A percentile compares a stretch with the other conserved stretches of the same genome.
Evolutionary conservation across 2,329 filamentous ascomycete species (phyloP).

Genomic region (Talaromyces albobiverticillius): DNA sequence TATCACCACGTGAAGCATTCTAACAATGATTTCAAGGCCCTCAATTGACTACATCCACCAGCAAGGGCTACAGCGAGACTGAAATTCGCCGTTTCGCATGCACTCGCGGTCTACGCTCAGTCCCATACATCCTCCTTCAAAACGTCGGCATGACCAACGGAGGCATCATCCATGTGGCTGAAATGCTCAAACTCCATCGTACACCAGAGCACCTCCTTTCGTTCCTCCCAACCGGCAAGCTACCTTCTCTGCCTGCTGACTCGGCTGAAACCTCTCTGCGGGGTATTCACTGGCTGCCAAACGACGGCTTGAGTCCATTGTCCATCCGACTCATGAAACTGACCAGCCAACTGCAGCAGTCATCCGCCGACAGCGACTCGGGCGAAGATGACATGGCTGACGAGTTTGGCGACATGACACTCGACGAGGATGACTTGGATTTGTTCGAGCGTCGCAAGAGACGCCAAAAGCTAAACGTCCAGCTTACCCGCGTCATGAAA

Average conservation of each 20-base stretch:
- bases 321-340: conserved; percentile 6
- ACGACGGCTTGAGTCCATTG: conserved; percentile 18
- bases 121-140: conserved; percentile 33
- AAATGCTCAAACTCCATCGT: conserved; percentile 28
- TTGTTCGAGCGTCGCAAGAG: conserved; percentile 18
- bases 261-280: conserved; percentile 13
- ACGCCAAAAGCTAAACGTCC: conserved; percentile 22
- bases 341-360: neutral
- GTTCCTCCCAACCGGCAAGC: conserved; percentile 29
- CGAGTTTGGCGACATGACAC: neutral
- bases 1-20: no score
- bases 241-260: conserved; percentile 20
- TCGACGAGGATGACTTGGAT: conserved; percentile 14
- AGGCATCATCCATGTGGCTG: conserved; percentile 27
- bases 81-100: conserved; percentile 28
- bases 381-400: conserved; percentile 1
- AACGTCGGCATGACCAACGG: conserved; percentile 23
- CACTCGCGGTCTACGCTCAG: conserved; percentile 32
- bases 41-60: neutral
- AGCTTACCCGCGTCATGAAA: conserved; percentile 27
- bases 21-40: neutral
- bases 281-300: conserved; percentile 30
- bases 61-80: neutral
- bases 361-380: neutral
- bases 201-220: conserved; percentile 26